Conservation (phyloP, 768 basidiomycete species). For the Porpolomopsis calyptriformis region DNA sequence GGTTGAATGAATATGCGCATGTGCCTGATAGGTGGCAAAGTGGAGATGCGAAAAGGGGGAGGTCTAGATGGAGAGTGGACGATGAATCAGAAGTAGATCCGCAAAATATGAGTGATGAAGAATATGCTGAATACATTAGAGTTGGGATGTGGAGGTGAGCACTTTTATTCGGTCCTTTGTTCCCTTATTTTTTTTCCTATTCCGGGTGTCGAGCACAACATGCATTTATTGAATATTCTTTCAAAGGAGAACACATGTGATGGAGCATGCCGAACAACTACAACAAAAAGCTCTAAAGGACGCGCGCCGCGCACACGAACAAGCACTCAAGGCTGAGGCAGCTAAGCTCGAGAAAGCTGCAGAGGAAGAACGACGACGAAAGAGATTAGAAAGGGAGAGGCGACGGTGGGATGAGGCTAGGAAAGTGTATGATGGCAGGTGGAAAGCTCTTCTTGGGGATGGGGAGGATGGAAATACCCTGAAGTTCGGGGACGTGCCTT, state of each 20-base stretch:
- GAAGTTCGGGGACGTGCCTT: slow-evolving; percentile 55
- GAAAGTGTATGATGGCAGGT: slow-evolving; percentile 44
- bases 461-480: slow-evolving; percentile 21
- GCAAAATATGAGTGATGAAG: slow-evolving; percentile 65
- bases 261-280: slow-evolving; percentile 53
- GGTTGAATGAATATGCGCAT: slow-evolving; percentile 58
- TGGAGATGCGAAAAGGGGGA: slow-evolving; percentile 16
- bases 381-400: slow-evolving; percentile 38
- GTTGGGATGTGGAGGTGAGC: slow-evolving; percentile 74
- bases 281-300: slow-evolving; percentile 43
- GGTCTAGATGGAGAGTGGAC: slow-evolving; percentile 18
- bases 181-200: not conserved
- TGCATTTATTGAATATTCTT: not conserved
- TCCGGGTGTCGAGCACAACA: slow-evolving; percentile 7
- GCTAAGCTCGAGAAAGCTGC: slow-evolving; percentile 37
- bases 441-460: slow-evolving; percentile 39
- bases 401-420: slow-evolving; percentile 35
- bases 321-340: slow-evolving; percentile 44
- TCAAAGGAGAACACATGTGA: slow-evolving; percentile 54
- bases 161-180: not conserved
- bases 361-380: slow-evolving; percentile 41
- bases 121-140: slow-evolving; percentile 82
- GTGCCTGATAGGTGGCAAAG: slow-evolving; percentile 61
- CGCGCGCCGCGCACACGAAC: slow-evolving; percentile 43
- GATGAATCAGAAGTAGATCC: slow-evolving; percentile 33